These are phyloP conservation scores for Termitomyces sp. DNA, from an alignment of 768 basidiomycete genomes.

Conservation along the genomic window DNA sequence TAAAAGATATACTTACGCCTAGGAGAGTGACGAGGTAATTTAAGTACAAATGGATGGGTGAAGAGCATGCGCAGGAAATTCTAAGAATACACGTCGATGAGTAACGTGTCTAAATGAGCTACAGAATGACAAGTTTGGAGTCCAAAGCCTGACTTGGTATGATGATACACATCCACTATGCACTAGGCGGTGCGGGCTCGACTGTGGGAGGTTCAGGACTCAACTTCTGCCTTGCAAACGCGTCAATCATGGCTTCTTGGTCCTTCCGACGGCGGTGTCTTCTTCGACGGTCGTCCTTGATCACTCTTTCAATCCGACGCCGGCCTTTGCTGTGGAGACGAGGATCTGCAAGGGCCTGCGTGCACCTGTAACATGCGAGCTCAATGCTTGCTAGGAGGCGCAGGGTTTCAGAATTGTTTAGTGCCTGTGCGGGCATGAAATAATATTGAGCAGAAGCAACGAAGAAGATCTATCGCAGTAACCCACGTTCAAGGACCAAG, in stretches of 20 bases:
- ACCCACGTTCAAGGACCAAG: conserved; percentile 80
- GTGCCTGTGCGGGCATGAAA: conserved; percentile 43
- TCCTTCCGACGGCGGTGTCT: conserved; percentile 80
- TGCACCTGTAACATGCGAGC: conserved; percentile 76
- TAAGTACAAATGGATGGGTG: conserved; percentile 4
- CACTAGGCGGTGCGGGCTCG: conserved; percentile 19
- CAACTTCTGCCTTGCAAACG: conserved; percentile 58
- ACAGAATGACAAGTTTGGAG: conserved; percentile 5
- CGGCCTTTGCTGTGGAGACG: conserved; percentile 56
- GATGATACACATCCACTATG: conserved; percentile 10
- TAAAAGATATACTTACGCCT: not conserved
- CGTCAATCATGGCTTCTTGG: conserved; percentile 76
- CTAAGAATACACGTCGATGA: conserved; percentile 9
- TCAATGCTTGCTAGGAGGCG: conserved; percentile 80
- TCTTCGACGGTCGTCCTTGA: conserved; percentile 78
- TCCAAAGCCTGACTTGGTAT: conserved; percentile 1
- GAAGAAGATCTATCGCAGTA: not conserved
- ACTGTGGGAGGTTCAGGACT: conserved; percentile 20
- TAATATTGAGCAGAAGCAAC: not conserved
- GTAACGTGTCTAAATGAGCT: conserved; percentile 11
- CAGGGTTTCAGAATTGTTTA: conserved; percentile 80
- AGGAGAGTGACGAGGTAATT: not conserved
- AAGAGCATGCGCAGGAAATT: conserved; percentile 4
- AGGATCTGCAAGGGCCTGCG: conserved; percentile 63
- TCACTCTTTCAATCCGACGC: conserved; percentile 70